These are phyloP conservation scores for Naegleria lovaniensis DNA, from an alignment of 208 protist genomes.

Conservation along the genomic window DNA sequence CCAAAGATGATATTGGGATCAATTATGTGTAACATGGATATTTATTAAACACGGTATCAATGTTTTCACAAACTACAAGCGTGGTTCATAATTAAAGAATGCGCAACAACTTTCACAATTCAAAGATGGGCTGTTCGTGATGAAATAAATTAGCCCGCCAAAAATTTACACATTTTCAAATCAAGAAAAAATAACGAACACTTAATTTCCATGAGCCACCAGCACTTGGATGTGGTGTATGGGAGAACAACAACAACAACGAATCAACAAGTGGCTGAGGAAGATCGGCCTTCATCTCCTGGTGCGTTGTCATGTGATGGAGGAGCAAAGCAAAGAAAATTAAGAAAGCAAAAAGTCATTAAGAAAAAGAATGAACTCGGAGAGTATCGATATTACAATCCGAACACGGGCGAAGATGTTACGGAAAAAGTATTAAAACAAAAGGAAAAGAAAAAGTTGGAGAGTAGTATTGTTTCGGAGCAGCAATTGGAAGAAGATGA, in stretches of 20 bases:
- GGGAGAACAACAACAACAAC: no score
- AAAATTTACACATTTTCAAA: background rate
- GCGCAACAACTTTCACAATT: no score
- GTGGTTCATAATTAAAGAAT: no score
- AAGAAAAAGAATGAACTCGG: background rate
- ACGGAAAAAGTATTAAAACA: background rate
- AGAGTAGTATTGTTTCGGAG: background rate
- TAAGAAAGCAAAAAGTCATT: background rate
- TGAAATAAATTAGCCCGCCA: background rate
- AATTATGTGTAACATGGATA: no score
- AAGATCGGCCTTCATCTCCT: background rate
- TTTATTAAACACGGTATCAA: no score
- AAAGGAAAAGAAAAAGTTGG: background rate
- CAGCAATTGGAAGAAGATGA: no score
- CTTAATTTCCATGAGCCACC: background rate
- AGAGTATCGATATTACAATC: background rate
- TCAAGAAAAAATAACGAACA: background rate
- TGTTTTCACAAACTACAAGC: no score
- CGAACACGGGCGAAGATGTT: background rate
- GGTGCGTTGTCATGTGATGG: background rate
- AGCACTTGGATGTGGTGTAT: background rate
- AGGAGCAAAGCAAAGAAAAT: background rate
- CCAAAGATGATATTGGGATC: no score
- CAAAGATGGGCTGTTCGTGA: no score
- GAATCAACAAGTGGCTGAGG: background rate